Evolutionary conservation across 1,284 basidiomycete genomes (phyloP), one percentile per base, ranked within the genome.

Genomic region (Boletus subluridellus): DNA sequence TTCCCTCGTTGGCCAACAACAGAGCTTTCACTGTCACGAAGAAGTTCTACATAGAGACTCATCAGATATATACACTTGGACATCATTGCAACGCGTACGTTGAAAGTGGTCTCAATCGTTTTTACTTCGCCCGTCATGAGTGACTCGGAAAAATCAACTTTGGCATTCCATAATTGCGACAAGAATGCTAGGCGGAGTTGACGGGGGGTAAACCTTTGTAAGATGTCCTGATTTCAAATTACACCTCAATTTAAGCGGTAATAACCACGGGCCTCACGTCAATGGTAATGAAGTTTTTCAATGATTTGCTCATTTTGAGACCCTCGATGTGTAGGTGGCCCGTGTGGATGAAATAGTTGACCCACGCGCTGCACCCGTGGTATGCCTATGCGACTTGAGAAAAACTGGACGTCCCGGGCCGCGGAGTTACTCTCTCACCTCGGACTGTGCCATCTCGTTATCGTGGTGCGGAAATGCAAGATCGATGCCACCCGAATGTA

Each of bases 261-360:
- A 50, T 39, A 55, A 50, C 46, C 54, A 39, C 34, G 39, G 34
- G n/a, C 72, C 88, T 74, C 69, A 94, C 94, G 69, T 97, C 92
- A 66, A 99, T 97, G 8, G 96, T 97, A 69, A 99, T 98, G 69
- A 99, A 99, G 73, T 99, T 99, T 76, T 99, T 99, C 60, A 99
- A 78, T 9, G 94, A 97, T 77, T 99, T 99, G 78, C 92, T 95
- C 97, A 99, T 99, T 76, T 99, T 99, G 62, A 98, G 79, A 21
- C 97, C 97, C 74, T 98, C 95, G 68, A 99, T 99, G 75, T 99
- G 95, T 39, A 99, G 79, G 77, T 99, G 97, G 5, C 97, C 97
- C 0, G 96, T 99, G 75, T 99, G 97, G 55, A 99, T 77, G 78
- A 99, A 99, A 75, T 99, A 99, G 75, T 98, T 98, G 68, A 99